A percentile compares a stretch with the other conserved stretches of the same genome.
These are phyloP conservation scores for Setaria viridis DNA, from an alignment of 202 grass and related monocot species.

Conservation along the genomic window DNA sequence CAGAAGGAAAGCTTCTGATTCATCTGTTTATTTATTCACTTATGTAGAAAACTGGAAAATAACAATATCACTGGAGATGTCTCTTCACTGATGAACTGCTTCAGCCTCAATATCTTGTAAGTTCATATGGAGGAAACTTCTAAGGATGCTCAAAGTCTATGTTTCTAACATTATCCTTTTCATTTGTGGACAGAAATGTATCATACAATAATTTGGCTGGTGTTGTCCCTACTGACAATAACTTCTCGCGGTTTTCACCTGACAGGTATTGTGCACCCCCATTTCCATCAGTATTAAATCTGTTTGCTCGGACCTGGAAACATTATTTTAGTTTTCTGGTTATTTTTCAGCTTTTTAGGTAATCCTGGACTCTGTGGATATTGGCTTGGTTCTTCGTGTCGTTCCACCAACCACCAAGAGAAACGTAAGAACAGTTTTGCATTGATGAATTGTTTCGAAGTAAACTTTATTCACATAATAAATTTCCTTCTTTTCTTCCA, in stretches of 20 bases:
- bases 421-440: constrained; percentile 57
- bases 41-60: constrained; percentile 76
- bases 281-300: constrained; percentile 21
- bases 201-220: constrained; percentile 92
- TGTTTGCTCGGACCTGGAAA: constrained; percentile 13
- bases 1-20: constrained; percentile 2
- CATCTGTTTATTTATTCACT: neutral
- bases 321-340: neutral
- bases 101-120: constrained; percentile 86
- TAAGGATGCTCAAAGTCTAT: neutral
- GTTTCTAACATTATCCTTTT: constrained; percentile 12
- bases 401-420: constrained; percentile 45
- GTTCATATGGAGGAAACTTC: constrained; percentile 15
- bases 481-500: neutral
- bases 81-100: constrained; percentile 80
- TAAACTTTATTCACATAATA: constrained; percentile 25
- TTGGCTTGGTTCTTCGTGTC: constrained; percentile 81
- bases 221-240: constrained; percentile 74
- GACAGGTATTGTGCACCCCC: constrained; percentile 66
- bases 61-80: constrained; percentile 95
- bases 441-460: constrained; percentile 14
- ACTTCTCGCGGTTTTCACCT: constrained; percentile 88
- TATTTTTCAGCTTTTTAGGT: constrained; percentile 74
- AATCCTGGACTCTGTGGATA: constrained; percentile 96
- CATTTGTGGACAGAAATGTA: constrained; percentile 73